Base-by-base conservation (phyloP, 2,329 filamentous ascomycete genomes). In the Byssochlamys sp. region DNA sequence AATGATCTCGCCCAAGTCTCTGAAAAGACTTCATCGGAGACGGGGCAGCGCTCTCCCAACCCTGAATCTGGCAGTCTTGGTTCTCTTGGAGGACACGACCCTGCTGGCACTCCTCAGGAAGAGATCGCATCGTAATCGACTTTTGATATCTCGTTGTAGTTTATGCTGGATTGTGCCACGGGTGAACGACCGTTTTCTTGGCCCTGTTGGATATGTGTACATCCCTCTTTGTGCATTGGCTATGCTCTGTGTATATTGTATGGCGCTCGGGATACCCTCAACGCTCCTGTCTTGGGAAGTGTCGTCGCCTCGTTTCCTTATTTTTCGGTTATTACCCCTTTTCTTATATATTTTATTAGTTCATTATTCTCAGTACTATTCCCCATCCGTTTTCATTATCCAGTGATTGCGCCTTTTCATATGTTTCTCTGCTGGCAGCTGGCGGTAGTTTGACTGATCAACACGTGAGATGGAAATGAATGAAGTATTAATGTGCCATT, bases 1-100 rank as follows among this genome's bases (percentile, higher is more conserved):
- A 67, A 69, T 55, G 71, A 75, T 59, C 67, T 75, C 33, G 68
- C 69, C 27, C 65, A 72, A 52, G 58, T 72, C 35, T 72, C 71
- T 19, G 67, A 67, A 29, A 66, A 64, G 52, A 61, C 66, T 54
- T 68, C 67, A 14, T 65, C 69, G 19, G 66, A 63, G 39, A 58
- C 64, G 27, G 63, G 60, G 12, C 71, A 64, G 57, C 63, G 63
- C 51, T 62, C 69, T n/a, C 66, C 67, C 24, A 70, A 68, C 45
- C 67, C 70, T 25, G 61, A 54, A 12, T 59, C 58, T 12, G 58
- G 52, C 49, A 51, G 11, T 26, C 25, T n/a, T 51, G 25, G 27
- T 51, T 26, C 49, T 26, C 27, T 12, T 51, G 12, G 25, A 14
- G 49, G 14, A 12, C 49, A 14, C 9, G 27, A 28, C 24, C 4